phyloP scores from a whole-genome alignment of 1,284 basidiomycete genomes.

The Malassezia arunalokei region DNA sequence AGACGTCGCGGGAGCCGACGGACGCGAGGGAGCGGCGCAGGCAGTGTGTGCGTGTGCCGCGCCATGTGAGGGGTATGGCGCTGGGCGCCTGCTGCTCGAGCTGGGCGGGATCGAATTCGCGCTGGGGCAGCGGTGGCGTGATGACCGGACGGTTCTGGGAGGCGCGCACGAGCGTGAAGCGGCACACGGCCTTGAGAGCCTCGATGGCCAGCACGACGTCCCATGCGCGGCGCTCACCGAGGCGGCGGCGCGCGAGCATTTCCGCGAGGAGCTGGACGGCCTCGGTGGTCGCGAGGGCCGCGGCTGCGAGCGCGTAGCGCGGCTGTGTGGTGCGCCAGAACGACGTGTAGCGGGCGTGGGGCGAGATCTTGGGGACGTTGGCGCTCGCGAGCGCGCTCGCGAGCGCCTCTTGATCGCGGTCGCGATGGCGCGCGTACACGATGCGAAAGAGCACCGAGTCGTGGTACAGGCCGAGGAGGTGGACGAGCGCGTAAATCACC shows the following conservation, averaged over 20 bases:
- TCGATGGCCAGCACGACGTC: slow-evolving; percentile 48
- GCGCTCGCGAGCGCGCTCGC: neutral
- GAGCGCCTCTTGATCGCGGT: neutral
- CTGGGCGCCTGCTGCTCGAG: slow-evolving; percentile 23
- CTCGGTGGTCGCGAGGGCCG: slow-evolving; percentile 39
- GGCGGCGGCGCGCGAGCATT: slow-evolving; percentile 45
- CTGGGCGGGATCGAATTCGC: slow-evolving; percentile 40
- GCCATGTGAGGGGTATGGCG: slow-evolving; percentile 21
- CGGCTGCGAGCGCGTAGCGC: slow-evolving; percentile 40
- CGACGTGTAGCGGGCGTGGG: slow-evolving; percentile 47
- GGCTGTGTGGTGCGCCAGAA: slow-evolving; percentile 38
- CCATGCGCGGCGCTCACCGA: slow-evolving; percentile 39
- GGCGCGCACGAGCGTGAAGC: slow-evolving; percentile 44
- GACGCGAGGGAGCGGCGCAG: slow-evolving; percentile 31
- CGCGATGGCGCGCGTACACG: slow-evolving; percentile 17
- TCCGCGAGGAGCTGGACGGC: slow-evolving; percentile 47
- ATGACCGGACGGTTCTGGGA: slow-evolving; percentile 43
- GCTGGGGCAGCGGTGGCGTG: slow-evolving; percentile 45
- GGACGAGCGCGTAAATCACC: slow-evolving; percentile 46
- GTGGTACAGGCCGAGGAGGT: slow-evolving; percentile 48
- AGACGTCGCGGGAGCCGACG: slow-evolving; percentile 24
- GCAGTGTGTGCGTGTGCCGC: slow-evolving; percentile 30
- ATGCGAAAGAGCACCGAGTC: slow-evolving; percentile 47
- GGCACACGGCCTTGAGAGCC: slow-evolving; percentile 43
- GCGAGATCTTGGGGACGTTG: slow-evolving; percentile 34